Conservation (phyloP, 1,284 basidiomycete species). For the Afroboletus lepidellus region DNA sequence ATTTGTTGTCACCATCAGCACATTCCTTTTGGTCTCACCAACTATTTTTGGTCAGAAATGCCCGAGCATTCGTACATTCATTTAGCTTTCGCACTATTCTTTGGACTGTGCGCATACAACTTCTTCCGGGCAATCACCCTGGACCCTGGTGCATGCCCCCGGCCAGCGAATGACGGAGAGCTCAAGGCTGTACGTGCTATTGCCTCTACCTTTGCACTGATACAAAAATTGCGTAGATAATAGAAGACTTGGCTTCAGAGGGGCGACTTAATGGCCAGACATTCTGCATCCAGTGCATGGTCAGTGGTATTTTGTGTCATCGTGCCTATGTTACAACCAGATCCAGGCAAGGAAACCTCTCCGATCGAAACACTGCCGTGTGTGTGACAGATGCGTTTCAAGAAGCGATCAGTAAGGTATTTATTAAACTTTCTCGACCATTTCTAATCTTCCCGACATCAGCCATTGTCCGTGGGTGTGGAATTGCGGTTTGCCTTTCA, state of each 20-base stretch:
- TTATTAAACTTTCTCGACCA: not conserved
- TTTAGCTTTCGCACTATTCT: slow-evolving; percentile 69
- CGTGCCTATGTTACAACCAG: not conserved
- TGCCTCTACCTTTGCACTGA: not conserved
- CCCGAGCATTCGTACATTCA: slow-evolving; percentile 76
- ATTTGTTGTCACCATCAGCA: not conserved
- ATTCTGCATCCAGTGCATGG: slow-evolving; percentile 95
- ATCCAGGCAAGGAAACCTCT: slow-evolving; percentile 82
- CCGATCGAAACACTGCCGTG: slow-evolving; percentile 92
- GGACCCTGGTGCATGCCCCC: slow-evolving; percentile 89
- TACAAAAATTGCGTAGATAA: slow-evolving; percentile 49
- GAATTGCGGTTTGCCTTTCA: slow-evolving; percentile 81
- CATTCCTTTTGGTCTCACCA: not conserved
- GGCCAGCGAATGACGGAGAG: slow-evolving; percentile 76
- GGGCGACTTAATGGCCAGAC: slow-evolving; percentile 92
- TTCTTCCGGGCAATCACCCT: slow-evolving; percentile 88
- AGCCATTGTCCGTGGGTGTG: slow-evolving; percentile 99
- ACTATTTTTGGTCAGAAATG: slow-evolving; percentile 52
- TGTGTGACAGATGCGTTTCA: slow-evolving; percentile 88
- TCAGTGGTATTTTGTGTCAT: slow-evolving; percentile 28
- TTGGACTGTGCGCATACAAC: slow-evolving; percentile 79
- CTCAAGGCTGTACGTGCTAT: slow-evolving; percentile 67
- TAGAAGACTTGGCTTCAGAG: slow-evolving; percentile 86
- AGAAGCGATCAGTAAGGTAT: slow-evolving; percentile 84
- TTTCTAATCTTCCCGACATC: slow-evolving; percentile 8